Evolutionary conservation across 2,329 filamentous ascomycete species (phyloP).

Genomic region (Venturia carpophila): DNA sequence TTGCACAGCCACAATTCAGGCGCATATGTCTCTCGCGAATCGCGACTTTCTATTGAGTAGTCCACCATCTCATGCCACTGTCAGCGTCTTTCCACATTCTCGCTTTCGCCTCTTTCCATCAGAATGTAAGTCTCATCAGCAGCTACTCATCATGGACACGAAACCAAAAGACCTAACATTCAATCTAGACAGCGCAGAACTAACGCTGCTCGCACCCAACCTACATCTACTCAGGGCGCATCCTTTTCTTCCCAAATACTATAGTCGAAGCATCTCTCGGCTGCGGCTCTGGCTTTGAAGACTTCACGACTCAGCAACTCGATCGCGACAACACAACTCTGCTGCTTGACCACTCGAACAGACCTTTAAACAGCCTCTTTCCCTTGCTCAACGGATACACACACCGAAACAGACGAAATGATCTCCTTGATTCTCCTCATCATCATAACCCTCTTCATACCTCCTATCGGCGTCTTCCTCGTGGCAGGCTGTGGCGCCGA

Average conservation of each 20-base stretch:
- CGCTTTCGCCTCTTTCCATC: not conserved
- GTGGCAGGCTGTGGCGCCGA: conserved; percentile 44
- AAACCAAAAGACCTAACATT: not conserved
- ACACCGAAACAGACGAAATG: conserved; percentile 21
- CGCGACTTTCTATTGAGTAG: not conserved
- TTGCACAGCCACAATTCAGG: not conserved
- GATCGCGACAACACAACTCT: too few species aligned
- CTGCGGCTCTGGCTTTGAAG: too few species aligned
- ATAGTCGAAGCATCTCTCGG: not conserved
- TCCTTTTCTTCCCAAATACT: not conserved
- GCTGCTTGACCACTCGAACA: not conserved
- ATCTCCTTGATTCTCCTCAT: conserved; percentile 35
- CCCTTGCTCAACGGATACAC: not conserved
- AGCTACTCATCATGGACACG: not conserved
- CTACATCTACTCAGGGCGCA: not conserved
- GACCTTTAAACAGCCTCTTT: not conserved
- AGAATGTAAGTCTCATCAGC: not conserved
- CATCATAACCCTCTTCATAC: conserved; percentile 40
- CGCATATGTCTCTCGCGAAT: not conserved
- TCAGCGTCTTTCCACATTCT: not conserved
- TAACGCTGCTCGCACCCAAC: not conserved
- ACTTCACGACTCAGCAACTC: not conserved
- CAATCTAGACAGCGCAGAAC: not conserved
- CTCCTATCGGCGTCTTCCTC: conserved; percentile 42
- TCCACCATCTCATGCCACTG: not conserved